phyloP scores from a whole-genome alignment of 139 green algal species.

The Edaphochlamys debaryana region DNA sequence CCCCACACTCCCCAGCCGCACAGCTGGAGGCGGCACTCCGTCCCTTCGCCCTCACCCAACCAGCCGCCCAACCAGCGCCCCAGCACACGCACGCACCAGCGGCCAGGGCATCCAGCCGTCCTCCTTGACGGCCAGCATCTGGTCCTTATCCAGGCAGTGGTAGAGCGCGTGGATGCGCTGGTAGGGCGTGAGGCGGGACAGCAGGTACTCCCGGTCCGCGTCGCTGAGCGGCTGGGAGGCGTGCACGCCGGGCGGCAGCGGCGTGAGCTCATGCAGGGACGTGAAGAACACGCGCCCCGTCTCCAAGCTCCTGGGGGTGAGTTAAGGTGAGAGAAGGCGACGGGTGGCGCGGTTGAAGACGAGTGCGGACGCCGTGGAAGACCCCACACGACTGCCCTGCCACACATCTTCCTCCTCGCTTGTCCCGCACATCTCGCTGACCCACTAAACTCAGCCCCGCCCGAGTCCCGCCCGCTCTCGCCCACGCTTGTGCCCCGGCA shows the following conservation, averaged over 20 bases:
- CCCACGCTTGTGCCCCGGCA: too few species aligned
- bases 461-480: too few species aligned
- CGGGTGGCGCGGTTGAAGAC: too few species aligned
- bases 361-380: too few species aligned
- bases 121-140: not conserved
- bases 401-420: too few species aligned
- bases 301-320: constrained; percentile 42
- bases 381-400: too few species aligned
- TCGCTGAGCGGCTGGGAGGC: constrained; percentile 2
- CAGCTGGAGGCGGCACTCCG: not conserved
- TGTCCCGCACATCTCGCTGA: too few species aligned
- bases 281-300: constrained; percentile 35
- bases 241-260: not conserved
- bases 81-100: constrained; percentile 35
- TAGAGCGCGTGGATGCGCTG: constrained; percentile 60
- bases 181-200: constrained; percentile 52
- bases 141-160: constrained; percentile 59
- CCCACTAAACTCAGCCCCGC: too few species aligned
- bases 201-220: constrained; percentile 51
- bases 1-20: too few species aligned
- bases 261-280: constrained; percentile 27
- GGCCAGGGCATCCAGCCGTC: constrained; percentile 63
- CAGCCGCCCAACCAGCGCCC: too few species aligned
- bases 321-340: not conserved
- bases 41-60: not conserved